phyloP scores from a whole-genome alignment of 2,329 filamentous ascomycete genomes.

The Sodiomyces alkalinus region DNA sequence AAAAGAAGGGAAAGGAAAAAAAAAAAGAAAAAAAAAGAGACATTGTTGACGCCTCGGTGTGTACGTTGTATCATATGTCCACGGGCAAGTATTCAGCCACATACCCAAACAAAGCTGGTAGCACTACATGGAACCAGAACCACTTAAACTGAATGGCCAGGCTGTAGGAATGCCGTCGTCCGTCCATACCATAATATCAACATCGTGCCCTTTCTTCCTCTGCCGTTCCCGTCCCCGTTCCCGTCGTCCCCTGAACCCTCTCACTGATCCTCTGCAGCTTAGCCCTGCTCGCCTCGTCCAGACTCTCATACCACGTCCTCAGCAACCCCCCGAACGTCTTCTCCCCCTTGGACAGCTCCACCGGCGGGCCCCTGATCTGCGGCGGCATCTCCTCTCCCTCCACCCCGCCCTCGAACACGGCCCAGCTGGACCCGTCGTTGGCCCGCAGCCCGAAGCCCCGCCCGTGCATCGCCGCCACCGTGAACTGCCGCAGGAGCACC shows the following conservation, averaged over 20 bases:
- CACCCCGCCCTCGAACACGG: conserved; percentile 34
- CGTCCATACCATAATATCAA: too few species aligned
- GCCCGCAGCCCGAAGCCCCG: conserved; percentile 40
- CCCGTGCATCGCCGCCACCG: conserved; percentile 34
- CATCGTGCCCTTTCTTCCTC: too few species aligned
- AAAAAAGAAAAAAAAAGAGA: too few species aligned
- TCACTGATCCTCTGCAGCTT: conserved; percentile 34
- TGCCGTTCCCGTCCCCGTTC: conserved; percentile 1
- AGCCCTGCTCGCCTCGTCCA: conserved; percentile 29
- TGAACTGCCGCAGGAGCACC: conserved; percentile 41
- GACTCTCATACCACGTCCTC: conserved; percentile 29
- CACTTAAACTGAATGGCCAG: too few species aligned
- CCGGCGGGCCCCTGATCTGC: conserved; percentile 43
- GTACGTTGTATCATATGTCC: too few species aligned
- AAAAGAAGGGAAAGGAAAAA: too few species aligned
- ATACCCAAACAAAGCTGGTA: too few species aligned
- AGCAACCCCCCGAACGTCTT: conserved; percentile 31
- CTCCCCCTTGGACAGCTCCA: conserved; percentile 38
- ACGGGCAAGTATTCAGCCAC: too few species aligned
- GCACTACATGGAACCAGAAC: too few species aligned
- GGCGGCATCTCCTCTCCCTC: conserved; percentile 20
- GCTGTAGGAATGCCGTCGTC: too few species aligned
- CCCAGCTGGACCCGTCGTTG: conserved; percentile 44
- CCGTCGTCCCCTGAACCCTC: conserved; percentile 15
- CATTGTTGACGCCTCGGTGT: too few species aligned